Evolutionary conservation across 2,329 filamentous ascomycete genomes (phyloP), one percentile per base, ranked within the genome.

Genomic region (Sphaerulina musiva): DNA sequence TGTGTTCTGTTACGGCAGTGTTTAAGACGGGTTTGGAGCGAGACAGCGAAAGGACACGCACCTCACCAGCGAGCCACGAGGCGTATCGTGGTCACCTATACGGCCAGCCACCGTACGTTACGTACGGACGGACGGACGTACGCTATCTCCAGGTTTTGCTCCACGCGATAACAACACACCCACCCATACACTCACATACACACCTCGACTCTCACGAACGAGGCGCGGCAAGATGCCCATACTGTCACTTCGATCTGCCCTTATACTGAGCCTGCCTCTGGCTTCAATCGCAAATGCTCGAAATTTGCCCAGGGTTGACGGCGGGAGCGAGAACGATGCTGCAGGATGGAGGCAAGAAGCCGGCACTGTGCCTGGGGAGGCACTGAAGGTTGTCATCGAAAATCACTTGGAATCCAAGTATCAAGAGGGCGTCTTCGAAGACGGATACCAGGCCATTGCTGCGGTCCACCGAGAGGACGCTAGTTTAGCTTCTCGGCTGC

Each of bases 381-480:
- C 80, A 41, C 73, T 91, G 51, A 84, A 88, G 68, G 78, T 79
- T 45, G 80, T 86, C 50, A 75, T 90, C 32, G 83, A 87, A 68
- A 74, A 77, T 57, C 78, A 83, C 63, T 74, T 84, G 51, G 78
- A 80, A 44, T 76, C 78, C 46, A 80, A 81, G 65, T 88, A 84
- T 71, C 79, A 82, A 66, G 80, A 87, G 65, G 85, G 85, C 55
- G 78, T 87, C 53, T 87, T 84, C 68, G 77, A 80, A 59, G 80
- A 82, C 59, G 84, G 86, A 64, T 77, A 76, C 60, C 74, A 78
- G 9, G 84, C 83, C 26, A 75, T 86, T 51, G 80, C 86, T 68
- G 80, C 78, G 34, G 76, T 86, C 29, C 79, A 83, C 70, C 73
- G 75, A 42, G 77, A 79, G 59, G 78, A 87, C 65, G 78, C 82